These are phyloP conservation scores for Zymoseptoria passerinii DNA, from an alignment of 2,329 filamentous ascomycete genomes.

Conservation along the genomic window DNA sequence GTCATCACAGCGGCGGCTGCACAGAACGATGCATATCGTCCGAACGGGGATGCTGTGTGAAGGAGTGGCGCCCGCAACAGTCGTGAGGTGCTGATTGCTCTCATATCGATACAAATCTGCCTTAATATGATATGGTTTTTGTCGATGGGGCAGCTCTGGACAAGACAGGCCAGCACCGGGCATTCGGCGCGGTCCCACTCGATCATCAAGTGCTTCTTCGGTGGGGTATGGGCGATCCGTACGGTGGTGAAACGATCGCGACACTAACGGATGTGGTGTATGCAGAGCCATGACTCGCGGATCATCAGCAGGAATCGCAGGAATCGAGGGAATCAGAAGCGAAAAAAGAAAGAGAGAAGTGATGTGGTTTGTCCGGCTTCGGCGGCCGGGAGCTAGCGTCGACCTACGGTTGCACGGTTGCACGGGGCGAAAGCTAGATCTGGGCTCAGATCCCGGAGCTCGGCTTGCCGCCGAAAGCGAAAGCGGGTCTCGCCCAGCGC, in stretches of 20 bases:
- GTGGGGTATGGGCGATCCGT: background rate
- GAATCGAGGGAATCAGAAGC: background rate
- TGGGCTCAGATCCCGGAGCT: no score
- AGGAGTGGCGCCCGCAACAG: no score
- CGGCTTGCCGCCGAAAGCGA: no score
- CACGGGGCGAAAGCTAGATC: no score
- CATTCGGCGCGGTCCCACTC: background rate
- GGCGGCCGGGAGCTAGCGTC: no score
- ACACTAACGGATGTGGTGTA: background rate
- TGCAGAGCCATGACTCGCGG: background rate
- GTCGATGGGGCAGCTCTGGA: background rate
- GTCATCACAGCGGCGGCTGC: background rate
- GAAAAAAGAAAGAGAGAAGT: no score
- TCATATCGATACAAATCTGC: background rate
- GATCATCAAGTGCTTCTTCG: background rate
- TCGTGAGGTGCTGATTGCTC: no score
- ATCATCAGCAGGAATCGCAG: no score
- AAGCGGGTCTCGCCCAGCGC: no score
- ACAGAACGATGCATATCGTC: background rate
- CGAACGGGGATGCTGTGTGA: background rate
- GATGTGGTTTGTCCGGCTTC: no score
- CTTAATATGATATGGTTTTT: background rate
- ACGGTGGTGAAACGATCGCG: background rate
- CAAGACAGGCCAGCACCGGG: background rate
- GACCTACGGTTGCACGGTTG: no score